Evolutionary conservation across 106 monocot species (phyloP), one percentile per base, ranked within the genome.

Genomic region (Xerophyta viscosa): DNA sequence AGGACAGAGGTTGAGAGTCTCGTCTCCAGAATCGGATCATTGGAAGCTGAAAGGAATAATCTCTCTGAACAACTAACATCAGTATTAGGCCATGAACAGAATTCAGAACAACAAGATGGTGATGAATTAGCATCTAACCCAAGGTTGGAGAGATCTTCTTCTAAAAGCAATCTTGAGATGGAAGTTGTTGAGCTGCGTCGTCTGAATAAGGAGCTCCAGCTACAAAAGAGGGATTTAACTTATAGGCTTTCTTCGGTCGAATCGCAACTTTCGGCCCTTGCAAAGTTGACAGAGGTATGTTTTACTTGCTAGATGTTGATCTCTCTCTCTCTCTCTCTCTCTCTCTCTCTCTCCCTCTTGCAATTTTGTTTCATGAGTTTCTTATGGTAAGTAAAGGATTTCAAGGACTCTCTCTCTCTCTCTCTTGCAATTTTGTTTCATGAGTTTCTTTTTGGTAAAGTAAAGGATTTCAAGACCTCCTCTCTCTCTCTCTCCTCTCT

Each of bases 181-280:
- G 77, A 93, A 61, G 75, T 88, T 44, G 42, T 78, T 52, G 87
- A 87, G 58, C 39, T 93, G 12, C 76, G 87, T 12, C 79, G 93
- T 17, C 52, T 88, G 12, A 93, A 87, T 52, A 93, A 87, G 64
- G 93, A 93, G 29, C 80, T 88, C 24, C 93, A 93, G 50, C 69
- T 87, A 69, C 83, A 93, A 28, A 87, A 83, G 60, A 71, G 93
- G 66, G 83, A 84, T 81, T 66, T 93, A 58, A 60, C 83, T 27
- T 70, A 77, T 9, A 64, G 66, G 64, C 71, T 93, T 29, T 72
- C 87, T 58, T 84, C 87, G 31, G 59, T 80, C 29, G 87, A 87
- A 66, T 87, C 87, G 4, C 74, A 87, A 53, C 68, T 83, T 62
- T 60, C 79, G 50, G 50, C 64, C n/a, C 60, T 92, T 49, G 73